These are phyloP conservation scores for Colletotrichum chlorophyti DNA, from an alignment of 2,329 filamentous ascomycete genomes.

Conservation along the genomic window DNA sequence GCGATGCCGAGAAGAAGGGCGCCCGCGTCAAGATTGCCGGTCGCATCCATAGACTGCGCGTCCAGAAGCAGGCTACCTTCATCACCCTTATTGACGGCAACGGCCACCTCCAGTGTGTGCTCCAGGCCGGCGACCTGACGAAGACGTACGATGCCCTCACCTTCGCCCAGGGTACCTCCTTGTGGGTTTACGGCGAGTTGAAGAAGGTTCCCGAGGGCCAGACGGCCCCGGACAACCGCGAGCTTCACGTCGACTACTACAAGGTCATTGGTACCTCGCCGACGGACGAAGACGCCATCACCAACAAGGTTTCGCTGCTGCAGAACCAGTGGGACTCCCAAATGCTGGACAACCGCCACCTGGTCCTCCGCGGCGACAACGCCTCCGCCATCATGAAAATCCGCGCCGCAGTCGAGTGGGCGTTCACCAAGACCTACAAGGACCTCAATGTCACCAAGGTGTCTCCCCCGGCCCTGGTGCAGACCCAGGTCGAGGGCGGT, in stretches of 20 bases:
- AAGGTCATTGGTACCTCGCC: constrained; percentile 80
- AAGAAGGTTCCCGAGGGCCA: constrained; percentile 79
- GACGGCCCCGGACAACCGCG: constrained; percentile 82
- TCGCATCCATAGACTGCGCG: constrained; percentile 80
- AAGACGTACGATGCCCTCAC: constrained; percentile 92
- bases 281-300: constrained; percentile 88
- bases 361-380: constrained; percentile 84
- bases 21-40: constrained; percentile 82
- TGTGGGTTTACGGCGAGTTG: constrained; percentile 85
- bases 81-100: constrained; percentile 87
- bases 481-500: constrained; percentile 94
- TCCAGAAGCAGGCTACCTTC: constrained; percentile 86
- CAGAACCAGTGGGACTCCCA: constrained; percentile 63
- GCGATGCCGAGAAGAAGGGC: constrained; percentile 66
- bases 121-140: constrained; percentile 77
- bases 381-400: constrained; percentile 89
- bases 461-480: constrained; percentile 87
- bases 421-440: constrained; percentile 81
- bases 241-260: constrained; percentile 91
- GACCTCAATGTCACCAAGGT: constrained; percentile 83
- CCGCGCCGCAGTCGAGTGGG: constrained; percentile 79
- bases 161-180: constrained; percentile 85
- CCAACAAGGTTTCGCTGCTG: constrained; percentile 69
- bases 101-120: constrained; percentile 83
- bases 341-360: constrained; percentile 82